Evolutionary conservation across 1,284 basidiomycete species (phyloP).

Genomic region (Apiotrichum akiyoshidainum): DNA sequence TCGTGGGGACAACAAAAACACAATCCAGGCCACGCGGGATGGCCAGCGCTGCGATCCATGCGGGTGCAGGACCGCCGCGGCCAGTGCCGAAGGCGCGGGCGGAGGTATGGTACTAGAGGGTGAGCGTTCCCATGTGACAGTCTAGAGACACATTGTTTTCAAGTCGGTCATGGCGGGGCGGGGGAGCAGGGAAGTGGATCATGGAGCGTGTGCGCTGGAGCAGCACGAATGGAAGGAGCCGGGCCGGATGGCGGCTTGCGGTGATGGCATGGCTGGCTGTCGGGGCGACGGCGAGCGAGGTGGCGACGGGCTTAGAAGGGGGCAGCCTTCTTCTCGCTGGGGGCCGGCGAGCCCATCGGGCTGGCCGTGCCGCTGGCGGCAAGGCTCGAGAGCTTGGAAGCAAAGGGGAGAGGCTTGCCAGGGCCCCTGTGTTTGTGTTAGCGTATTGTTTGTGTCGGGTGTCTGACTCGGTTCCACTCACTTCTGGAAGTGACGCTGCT

Average conservation of each 20-base stretch:
- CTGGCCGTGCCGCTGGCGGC: conserved; percentile 2
- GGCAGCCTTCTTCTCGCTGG: conserved; percentile 15
- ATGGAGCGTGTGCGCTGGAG: too few species aligned
- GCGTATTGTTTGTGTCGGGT: background rate
- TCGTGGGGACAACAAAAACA: background rate
- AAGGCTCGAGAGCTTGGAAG: conserved; percentile 42
- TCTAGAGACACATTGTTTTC: too few species aligned
- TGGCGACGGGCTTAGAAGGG: background rate
- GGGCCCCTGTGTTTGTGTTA: conserved; percentile 13
- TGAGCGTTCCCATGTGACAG: too few species aligned
- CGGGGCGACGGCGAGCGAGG: too few species aligned
- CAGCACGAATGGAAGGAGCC: too few species aligned
- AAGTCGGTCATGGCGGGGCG: too few species aligned
- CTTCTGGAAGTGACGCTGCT: conserved; percentile 88
- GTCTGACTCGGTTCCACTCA: conserved; percentile 51
- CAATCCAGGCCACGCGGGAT: background rate
- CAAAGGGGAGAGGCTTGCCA: conserved; percentile 37
- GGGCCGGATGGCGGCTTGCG: too few species aligned
- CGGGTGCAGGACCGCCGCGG: too few species aligned
- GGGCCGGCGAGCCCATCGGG: conserved; percentile 6
- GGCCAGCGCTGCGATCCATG: background rate
- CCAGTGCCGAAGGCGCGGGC: too few species aligned
- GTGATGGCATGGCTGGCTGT: too few species aligned
- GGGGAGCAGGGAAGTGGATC: too few species aligned
- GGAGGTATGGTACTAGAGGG: too few species aligned